A percentile compares a stretch with the other conserved stretches of the same genome.
phyloP scores from a whole-genome alignment of 192 early-diverging fungal genomes.

The Anaeromyces robustus region DNA sequence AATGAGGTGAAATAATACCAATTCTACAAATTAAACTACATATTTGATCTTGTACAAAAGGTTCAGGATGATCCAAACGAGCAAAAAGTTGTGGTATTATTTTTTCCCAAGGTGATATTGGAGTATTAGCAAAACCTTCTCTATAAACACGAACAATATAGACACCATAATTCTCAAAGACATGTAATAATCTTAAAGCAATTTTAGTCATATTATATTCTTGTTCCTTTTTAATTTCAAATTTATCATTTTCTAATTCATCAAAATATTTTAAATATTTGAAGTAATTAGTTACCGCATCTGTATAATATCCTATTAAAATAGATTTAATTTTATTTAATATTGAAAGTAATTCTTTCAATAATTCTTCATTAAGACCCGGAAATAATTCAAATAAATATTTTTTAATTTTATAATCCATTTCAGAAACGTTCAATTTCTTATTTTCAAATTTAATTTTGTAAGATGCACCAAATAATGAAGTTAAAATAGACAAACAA shows the following conservation, averaged over 20 bases:
- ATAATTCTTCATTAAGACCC: slow-evolving; percentile 1
- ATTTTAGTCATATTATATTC: slow-evolving; percentile 30
- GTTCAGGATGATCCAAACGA: slow-evolving; percentile 44
- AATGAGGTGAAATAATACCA: slow-evolving; percentile 35
- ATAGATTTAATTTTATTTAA: slow-evolving; percentile 3
- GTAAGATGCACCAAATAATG: neutral
- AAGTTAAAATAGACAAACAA: neutral
- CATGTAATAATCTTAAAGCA: slow-evolving; percentile 39
- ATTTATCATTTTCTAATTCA: slow-evolving; percentile 6
- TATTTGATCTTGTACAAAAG: slow-evolving; percentile 30
- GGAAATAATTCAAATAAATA: neutral
- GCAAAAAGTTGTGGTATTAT: slow-evolving; percentile 66
- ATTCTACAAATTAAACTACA: slow-evolving; percentile 41
- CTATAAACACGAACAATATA: slow-evolving; percentile 24
- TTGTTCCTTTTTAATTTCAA: slow-evolving; percentile 8
- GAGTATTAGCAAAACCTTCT: slow-evolving; percentile 16
- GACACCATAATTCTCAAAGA: slow-evolving; percentile 44
- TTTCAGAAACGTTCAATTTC: neutral
- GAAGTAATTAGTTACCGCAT: slow-evolving; percentile 4
- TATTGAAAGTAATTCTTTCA: neutral
- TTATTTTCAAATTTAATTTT: neutral
- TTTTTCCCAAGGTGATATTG: slow-evolving; percentile 34
- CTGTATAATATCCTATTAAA: neutral
- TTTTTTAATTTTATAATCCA: neutral
- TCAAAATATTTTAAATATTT: neutral